Evolutionary conservation across 805 yeast genomes (phyloP).

Genomic region (Candida argentea): DNA sequence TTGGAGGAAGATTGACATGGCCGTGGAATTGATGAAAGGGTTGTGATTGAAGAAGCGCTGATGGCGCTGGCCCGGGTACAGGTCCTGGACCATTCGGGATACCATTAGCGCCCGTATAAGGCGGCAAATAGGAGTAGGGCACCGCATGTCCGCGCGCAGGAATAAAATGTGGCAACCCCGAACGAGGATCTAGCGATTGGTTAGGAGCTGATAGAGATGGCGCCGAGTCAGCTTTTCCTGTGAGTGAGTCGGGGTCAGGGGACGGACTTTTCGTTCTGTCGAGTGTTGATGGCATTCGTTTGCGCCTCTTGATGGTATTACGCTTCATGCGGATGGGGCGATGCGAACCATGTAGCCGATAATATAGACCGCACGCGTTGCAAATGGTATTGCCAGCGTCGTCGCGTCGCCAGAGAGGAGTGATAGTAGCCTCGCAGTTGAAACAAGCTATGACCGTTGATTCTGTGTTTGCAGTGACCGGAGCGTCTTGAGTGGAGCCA

Average conservation of each 20-base stretch:
- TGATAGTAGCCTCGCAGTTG: conserved; percentile 76
- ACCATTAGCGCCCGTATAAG: conserved; percentile 24
- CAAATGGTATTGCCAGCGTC: conserved; percentile 76
- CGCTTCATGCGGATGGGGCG: conserved; percentile 71
- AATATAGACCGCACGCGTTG: conserved; percentile 81
- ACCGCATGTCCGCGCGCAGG: background rate
- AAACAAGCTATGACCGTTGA: conserved; percentile 65
- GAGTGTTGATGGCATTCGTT: conserved; percentile 22
- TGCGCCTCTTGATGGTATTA: conserved; percentile 64
- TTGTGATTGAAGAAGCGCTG: background rate
- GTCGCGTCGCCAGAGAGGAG: conserved; percentile 83
- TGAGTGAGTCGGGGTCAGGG: background rate
- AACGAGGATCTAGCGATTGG: background rate
- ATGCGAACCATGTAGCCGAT: conserved; percentile 63
- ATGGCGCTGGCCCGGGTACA: conserved; percentile 31
- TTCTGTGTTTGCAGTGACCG: conserved; percentile 21
- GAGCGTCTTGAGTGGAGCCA: conserved; percentile 5
- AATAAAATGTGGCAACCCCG: background rate
- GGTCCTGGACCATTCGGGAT: conserved; percentile 35
- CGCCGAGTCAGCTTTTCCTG: conserved; percentile 1
- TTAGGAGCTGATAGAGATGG: no score
- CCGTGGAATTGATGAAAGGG: no score
- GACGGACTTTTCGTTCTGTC: background rate
- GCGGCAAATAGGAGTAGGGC: conserved; percentile 18
- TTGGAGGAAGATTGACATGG: no score